Evolutionary conservation across 441 rosid species (phyloP).

Genomic region (Brassica hybrid): DNA sequence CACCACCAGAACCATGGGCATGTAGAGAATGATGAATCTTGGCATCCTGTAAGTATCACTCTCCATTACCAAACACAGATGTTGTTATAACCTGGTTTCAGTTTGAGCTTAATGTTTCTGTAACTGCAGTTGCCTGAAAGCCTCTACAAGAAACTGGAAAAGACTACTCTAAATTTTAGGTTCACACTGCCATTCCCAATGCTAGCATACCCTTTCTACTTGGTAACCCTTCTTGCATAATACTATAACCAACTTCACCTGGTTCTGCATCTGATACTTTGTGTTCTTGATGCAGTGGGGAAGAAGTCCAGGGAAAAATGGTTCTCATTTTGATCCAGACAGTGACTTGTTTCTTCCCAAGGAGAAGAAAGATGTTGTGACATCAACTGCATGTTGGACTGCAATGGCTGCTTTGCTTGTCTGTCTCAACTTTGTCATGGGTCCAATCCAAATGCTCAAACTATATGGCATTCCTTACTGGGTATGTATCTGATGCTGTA

Average conservation of each 20-base stretch:
- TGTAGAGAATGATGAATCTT: conserved; percentile 94
- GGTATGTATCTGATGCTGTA: conserved; percentile 29
- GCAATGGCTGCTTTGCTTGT: conserved; percentile 62
- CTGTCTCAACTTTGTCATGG: conserved; percentile 51
- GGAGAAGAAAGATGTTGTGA: conserved; percentile 59
- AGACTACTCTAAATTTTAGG: conserved; percentile 46
- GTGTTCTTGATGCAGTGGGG: conserved; percentile 19
- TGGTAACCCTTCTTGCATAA: conserved; percentile 47
- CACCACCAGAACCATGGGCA: conserved; percentile 98
- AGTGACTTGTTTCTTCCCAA: conserved; percentile 62
- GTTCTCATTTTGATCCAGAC: conserved; percentile 66
- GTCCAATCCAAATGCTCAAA: conserved; percentile 65
- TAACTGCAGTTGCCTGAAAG: conserved; percentile 77
- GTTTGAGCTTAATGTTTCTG: conserved; percentile 1
- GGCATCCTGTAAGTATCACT: conserved; percentile 76
- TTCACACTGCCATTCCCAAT: conserved; percentile 66
- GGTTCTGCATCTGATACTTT: conserved; percentile 18
- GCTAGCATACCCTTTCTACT: conserved; percentile 71
- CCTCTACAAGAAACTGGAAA: conserved; percentile 63
- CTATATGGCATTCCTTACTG: conserved; percentile 62
- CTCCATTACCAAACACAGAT: conserved; percentile 5
- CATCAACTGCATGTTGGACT: conserved; percentile 66
- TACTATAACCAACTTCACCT: conserved; percentile 13
- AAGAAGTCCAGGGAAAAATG: conserved; percentile 72
- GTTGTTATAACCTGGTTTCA: neutral